phyloP scores from a whole-genome alignment of 2,329 filamentous ascomycete species.

The Sordariomycetes sp. region DNA sequence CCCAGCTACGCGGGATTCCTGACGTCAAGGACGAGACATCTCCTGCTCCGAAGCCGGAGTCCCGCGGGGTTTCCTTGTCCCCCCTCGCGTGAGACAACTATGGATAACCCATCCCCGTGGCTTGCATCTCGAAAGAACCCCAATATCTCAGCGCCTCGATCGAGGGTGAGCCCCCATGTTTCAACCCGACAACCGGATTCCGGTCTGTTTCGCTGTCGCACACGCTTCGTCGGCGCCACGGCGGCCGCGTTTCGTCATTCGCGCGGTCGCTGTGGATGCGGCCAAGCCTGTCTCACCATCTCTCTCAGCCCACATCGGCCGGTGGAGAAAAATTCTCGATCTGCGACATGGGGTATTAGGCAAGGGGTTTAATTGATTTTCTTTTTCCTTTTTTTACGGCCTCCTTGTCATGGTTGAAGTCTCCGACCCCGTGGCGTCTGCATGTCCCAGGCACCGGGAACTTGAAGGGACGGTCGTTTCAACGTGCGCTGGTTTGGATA shows the following conservation, averaged over 20 bases:
- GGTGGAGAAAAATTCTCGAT: neutral
- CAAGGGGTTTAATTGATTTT: neutral
- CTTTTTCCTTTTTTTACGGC: too few species aligned
- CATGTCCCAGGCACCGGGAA: too few species aligned
- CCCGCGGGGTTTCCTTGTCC: neutral
- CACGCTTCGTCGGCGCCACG: neutral
- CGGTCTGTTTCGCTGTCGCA: neutral
- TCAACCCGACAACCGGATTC: neutral
- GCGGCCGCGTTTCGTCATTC: neutral
- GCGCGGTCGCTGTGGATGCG: neutral
- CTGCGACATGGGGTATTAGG: neutral
- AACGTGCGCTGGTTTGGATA: neutral
- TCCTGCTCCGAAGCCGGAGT: neutral
- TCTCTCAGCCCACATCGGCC: too few species aligned
- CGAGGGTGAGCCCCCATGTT: too few species aligned
- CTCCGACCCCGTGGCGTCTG: too few species aligned
- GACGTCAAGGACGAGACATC: neutral
- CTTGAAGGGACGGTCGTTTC: too few species aligned
- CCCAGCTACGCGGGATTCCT: neutral
- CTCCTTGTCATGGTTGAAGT: too few species aligned
- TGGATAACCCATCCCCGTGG: neutral
- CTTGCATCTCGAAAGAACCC: neutral
- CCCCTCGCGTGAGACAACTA: neutral
- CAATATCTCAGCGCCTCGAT: too few species aligned
- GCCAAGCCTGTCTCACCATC: too few species aligned